These are phyloP conservation scores for Pythium periplocum DNA, from an alignment of 352 stramenopile genomes.

Conservation along the genomic window DNA sequence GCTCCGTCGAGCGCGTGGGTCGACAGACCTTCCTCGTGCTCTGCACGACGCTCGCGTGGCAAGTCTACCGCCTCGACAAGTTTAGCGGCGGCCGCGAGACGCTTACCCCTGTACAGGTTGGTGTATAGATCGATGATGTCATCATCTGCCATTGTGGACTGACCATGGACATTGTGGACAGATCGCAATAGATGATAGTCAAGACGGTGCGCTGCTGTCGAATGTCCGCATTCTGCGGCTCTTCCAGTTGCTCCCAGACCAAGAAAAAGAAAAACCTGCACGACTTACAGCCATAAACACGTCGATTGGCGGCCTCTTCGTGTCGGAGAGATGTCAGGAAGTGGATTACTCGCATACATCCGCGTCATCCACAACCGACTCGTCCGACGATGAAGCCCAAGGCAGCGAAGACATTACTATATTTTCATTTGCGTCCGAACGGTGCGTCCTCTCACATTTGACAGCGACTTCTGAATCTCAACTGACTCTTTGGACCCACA, in stretches of 20 bases:
- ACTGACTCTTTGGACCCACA: slow-evolving; percentile 16
- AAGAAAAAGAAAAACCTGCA: too few relatives aligned
- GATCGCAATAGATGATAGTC: slow-evolving; percentile 38
- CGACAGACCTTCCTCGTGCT: slow-evolving; percentile 45
- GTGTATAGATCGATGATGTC: slow-evolving; percentile 86
- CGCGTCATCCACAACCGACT: slow-evolving; percentile 8
- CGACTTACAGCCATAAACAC: too few relatives aligned
- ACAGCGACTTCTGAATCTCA: too few relatives aligned
- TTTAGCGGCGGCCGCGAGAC: slow-evolving; percentile 32
- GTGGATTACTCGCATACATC: slow-evolving; percentile 17
- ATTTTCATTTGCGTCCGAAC: slow-evolving; percentile 33
- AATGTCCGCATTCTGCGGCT: slow-evolving; percentile 58
- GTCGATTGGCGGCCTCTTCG: slow-evolving; percentile 34
- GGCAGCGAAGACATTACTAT: slow-evolving; percentile 40
- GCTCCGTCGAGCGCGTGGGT: slow-evolving; percentile 48
- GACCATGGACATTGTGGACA: slow-evolving; percentile 92
- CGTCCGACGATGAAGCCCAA: slow-evolving; percentile 22
- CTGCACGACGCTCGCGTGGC: slow-evolving; percentile 51
- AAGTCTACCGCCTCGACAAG: slow-evolving; percentile 53
- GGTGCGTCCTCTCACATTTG: slow-evolving; percentile 5
- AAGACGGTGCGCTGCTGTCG: slow-evolving; percentile 33
- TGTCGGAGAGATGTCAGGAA: slow-evolving; percentile 38
- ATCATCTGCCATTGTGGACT: slow-evolving; percentile 95
- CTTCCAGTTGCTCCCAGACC: slow-evolving; percentile 26
- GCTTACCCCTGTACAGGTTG: slow-evolving; percentile 89